Evolutionary conservation across 441 rosid species (phyloP).

Genomic region (Erodium texanum): DNA sequence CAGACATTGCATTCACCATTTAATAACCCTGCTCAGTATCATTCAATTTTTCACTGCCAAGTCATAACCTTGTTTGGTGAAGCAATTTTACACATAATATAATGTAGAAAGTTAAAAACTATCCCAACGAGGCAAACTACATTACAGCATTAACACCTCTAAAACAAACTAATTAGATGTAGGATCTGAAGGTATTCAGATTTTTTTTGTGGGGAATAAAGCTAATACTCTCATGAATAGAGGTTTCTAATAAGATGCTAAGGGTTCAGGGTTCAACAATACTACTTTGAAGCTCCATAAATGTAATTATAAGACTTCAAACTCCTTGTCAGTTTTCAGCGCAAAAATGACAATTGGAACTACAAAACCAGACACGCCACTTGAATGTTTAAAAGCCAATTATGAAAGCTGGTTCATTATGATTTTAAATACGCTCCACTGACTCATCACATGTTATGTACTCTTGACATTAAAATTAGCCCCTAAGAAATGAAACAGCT

Average conservation of each 20-base stretch:
- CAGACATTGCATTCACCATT: constrained; percentile 1
- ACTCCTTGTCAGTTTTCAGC: no score
- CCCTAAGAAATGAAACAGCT: not conserved
- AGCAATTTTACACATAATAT: no score
- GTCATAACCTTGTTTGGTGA: not conserved
- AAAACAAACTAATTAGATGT: not conserved
- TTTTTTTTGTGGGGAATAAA: not conserved
- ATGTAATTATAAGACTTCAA: no score
- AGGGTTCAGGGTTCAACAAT: no score
- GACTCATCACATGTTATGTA: constrained; percentile 11
- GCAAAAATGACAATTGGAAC: no score
- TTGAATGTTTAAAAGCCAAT: constrained; percentile 1
- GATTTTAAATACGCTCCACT: not conserved
- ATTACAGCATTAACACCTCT: not conserved
- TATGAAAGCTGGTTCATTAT: constrained; percentile 10
- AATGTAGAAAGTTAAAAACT: no score
- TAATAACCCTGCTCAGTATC: constrained; percentile 4
- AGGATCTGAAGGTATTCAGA: not conserved
- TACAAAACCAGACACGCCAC: no score
- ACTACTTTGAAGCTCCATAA: no score
- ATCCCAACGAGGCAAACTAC: not conserved
- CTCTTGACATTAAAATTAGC: constrained; percentile 13
- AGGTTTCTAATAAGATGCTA: not conserved
- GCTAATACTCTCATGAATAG: not conserved
- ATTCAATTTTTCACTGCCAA: not conserved